Evolutionary conservation across 2,329 filamentous ascomycete genomes (phyloP), one percentile per base, ranked within the genome.

Genomic region (Dryadomyces sulphureus): DNA sequence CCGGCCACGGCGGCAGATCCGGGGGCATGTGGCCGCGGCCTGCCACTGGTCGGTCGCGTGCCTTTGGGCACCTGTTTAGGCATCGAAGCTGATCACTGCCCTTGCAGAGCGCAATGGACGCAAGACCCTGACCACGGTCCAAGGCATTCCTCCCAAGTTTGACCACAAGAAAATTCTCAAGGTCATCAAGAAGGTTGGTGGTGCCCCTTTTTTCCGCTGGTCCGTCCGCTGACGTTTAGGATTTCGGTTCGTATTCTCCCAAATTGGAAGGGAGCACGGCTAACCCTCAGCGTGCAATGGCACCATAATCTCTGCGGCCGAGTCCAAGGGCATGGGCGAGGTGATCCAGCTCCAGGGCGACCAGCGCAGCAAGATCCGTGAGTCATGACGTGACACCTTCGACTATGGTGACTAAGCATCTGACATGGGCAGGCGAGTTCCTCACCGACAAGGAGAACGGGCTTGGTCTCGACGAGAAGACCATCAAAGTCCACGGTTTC

Each of bases 81-180:
- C 12, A 39, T 7, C n/a, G 8, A 34, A n/a, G 1, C 21, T 36
- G 40, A 30, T 43, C 38, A 39, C 8, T 1, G 20, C 19, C 9
- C 11, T 12, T 11, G 20, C 66, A 96, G 90, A 98, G 75, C 92
- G 92, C 73, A 98, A 98, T 96, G 92, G 92, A 81, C 92, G 92
- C 70, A 98, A 98, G 80, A 96, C 92, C 75, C 78, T 98, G 84
- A 98, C 92, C 60, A 98, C 92, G 60, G 89, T 98, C 62, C 90
- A 96, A 79, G 92, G 92, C 70, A 81, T 98, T 61, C 90, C 92
- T 54, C 92, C 92, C 75, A 95, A 96, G 66, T 96, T 95, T 64
- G 90, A 95, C 72, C 88, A 92, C 70, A 96, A 95, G 81, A 95
- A 95, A 75, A 95, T 98, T 66, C 81, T 98, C 62, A 95, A 95